phyloP scores from a whole-genome alignment of 225 moss, liverwort and hornwort species.

The Asterella californica region DNA sequence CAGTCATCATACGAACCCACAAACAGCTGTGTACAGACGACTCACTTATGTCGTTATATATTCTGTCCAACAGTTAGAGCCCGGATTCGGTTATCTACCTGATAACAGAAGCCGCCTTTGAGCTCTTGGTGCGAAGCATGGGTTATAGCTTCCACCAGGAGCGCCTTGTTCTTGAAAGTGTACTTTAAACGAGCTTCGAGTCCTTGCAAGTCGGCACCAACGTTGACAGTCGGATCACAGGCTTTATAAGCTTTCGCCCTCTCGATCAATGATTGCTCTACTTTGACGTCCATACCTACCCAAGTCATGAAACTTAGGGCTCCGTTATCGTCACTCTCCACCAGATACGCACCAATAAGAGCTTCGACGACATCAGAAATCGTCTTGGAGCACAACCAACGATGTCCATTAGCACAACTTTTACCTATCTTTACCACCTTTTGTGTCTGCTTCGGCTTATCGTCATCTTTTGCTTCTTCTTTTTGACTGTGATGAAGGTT shows the following conservation, averaged over 20 bases:
- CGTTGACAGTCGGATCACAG: constrained; percentile 46
- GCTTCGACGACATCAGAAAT: constrained; percentile 92
- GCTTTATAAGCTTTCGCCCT: constrained; percentile 42
- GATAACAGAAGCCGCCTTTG: constrained; percentile 74
- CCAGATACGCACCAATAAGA: constrained; percentile 76
- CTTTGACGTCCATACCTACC: constrained; percentile 77
- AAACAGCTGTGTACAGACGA: not conserved
- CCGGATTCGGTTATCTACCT: constrained; percentile 40
- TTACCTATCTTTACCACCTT: constrained; percentile 64
- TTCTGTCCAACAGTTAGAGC: not conserved
- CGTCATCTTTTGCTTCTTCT: constrained; percentile 13
- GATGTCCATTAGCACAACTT: constrained; percentile 80
- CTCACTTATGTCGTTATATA: not conserved
- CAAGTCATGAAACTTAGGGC: constrained; percentile 84
- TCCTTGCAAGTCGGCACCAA: constrained; percentile 58
- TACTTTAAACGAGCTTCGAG: constrained; percentile 74
- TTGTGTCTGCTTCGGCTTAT: constrained; percentile 34
- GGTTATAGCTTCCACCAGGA: constrained; percentile 81
- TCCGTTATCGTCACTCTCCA: constrained; percentile 49
- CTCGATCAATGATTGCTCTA: constrained; percentile 37
- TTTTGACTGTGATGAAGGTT: constrained; percentile 23
- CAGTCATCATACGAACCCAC: too few species aligned
- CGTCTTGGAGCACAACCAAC: constrained; percentile 91
- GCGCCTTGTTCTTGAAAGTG: constrained; percentile 67
- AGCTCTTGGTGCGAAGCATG: constrained; percentile 78